Percentiles rank a stretch among this genome's conserved stretches.
phyloP scores from a whole-genome alignment of 805 yeast species.

The Clavispora carvajalis region DNA sequence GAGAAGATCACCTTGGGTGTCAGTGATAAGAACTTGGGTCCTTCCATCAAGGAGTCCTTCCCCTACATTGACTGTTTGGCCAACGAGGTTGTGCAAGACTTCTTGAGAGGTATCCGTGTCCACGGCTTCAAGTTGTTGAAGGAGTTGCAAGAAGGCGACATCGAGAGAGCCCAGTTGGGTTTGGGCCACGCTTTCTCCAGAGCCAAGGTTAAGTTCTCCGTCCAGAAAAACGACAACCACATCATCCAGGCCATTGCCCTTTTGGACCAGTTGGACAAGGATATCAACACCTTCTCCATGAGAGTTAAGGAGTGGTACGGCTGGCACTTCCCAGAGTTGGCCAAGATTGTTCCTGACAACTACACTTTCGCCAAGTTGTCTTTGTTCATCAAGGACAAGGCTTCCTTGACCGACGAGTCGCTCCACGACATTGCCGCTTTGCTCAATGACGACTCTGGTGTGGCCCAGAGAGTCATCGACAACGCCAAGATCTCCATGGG shows the following conservation, averaged over 20 bases:
- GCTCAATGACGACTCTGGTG: constrained; percentile 84
- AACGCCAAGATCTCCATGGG: constrained; percentile 98
- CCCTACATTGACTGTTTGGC: constrained; percentile 87
- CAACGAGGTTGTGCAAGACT: constrained; percentile 89
- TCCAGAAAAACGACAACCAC: constrained; percentile 98
- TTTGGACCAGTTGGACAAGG: constrained; percentile 96
- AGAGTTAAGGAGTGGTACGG: constrained; percentile 98
- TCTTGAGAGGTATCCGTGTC: constrained; percentile 89
- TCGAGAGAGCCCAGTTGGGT: constrained; percentile 98
- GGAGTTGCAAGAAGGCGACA: constrained; percentile 89
- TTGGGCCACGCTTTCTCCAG: constrained; percentile 98
- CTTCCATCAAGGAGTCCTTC: constrained; percentile 87
- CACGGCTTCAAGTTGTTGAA: constrained; percentile 86
- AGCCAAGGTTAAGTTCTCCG: constrained; percentile 97
- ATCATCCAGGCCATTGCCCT: constrained; percentile 98
- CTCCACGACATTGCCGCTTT: constrained; percentile 89
- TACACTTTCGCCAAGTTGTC: constrained; percentile 80
- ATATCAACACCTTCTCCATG: constrained; percentile 95
- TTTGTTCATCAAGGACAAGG: constrained; percentile 79
- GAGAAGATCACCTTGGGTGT: constrained; percentile 75
- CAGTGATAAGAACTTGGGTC: constrained; percentile 93
- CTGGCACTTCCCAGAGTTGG: constrained; percentile 98
- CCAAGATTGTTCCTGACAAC: constrained; percentile 86
- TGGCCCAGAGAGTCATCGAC: constrained; percentile 85
- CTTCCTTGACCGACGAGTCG: constrained; percentile 84